Evolutionary conservation across 2,329 filamentous ascomycete genomes (phyloP), one percentile per base, ranked within the genome.

Genomic region (Exophiala mesophila): DNA sequence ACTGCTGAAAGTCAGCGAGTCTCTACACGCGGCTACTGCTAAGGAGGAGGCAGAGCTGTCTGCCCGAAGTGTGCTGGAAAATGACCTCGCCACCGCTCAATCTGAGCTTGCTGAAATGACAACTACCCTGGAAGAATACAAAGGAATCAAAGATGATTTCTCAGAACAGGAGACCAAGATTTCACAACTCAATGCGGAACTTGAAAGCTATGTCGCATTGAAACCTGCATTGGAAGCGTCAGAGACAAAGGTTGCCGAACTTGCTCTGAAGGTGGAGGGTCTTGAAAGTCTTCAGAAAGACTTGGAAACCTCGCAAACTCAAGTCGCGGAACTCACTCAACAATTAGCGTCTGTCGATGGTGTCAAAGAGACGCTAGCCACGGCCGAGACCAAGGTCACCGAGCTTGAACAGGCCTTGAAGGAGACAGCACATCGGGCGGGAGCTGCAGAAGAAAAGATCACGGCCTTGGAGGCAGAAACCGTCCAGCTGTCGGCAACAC

Each of bases 91-190:
- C 16, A 13, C 38, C 6, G 38, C 44, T 15, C 36, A 44, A 3
- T 28, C 31, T 13, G 16, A 52, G 30, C 43, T 52, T 28, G 32
- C 36, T 5, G 42, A 50, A 20, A 44, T 49, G 21, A 47, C 43
- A 5, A 19, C 38, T 5, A 31, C 31, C 8, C 26, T 52, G 15
- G 37, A 44, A 10, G 40, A 38, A 8, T 44, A 42, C 19, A 21
- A 19, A 13, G 43, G 44, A n/a, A n/a, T 33, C 21, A 43, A 41
- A 23, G 34, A 41, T 23, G 44, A 39, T 7, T 37, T 52, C 17
- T 19, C 38, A 7, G 23, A 39, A 10, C 29, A 41, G 3, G 36
- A 50, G 20, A 45, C 43, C 15, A 41, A 41, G 19, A 34, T 44
- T 18, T 19, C 44, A 5, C 40, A 52, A n/a, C 33, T 50, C 12